Base-by-base conservation (phyloP, 1,284 basidiomycete species). In the Hemileia vastatrix region DNA sequence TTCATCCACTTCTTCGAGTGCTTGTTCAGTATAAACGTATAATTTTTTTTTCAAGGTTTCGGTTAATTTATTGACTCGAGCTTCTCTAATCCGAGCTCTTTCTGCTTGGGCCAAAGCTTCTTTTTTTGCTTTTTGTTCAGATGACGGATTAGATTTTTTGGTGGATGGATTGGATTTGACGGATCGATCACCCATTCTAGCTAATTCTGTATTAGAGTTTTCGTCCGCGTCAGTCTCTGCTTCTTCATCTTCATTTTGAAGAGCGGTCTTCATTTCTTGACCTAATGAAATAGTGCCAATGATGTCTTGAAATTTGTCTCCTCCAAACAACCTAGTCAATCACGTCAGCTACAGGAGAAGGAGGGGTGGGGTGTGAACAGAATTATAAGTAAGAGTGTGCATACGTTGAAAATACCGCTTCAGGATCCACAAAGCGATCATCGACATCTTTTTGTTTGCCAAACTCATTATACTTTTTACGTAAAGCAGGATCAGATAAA, bases 221-320 rank as follows among this genome's bases (percentile, higher is more conserved):
- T 65, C 63, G 9, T 71, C 77, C 23, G 79, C 80, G 19, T 82
- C 81, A n/a, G n/a, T n/a, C 8, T 80, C 81, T 66, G 88, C 86
- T 8, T 82, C 84, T 59, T 87, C 85, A 54, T 88, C 88, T 15
- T 90, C 92, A 72, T 94, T 88, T 73, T 98, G 93, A 72, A 99
- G 79, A 4, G 92, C 93, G 4, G 90, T 84, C 79, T 99, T 99
- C 95, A 99, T 97, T 72, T 98, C 94, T 70, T 84, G 84, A 75
- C 77, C 77, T 43, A 79, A 78, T 57, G 72, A 76, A 63, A 81
- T 79, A 2, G 74, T 76, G 1, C 80, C 80, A 55, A 81, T 80
- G 24, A 80, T 74, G 66, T 80, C 79, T 57, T 78, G 75, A 67
- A 80, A 80, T 48, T 72, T 64, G 67, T 78, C 77, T 4, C 79